A percentile compares a stretch with the other conserved stretches of the same genome.
Evolutionary conservation across 2,329 filamentous ascomycete species (phyloP).

Genomic region (Paracoccidioides brasiliensis): DNA sequence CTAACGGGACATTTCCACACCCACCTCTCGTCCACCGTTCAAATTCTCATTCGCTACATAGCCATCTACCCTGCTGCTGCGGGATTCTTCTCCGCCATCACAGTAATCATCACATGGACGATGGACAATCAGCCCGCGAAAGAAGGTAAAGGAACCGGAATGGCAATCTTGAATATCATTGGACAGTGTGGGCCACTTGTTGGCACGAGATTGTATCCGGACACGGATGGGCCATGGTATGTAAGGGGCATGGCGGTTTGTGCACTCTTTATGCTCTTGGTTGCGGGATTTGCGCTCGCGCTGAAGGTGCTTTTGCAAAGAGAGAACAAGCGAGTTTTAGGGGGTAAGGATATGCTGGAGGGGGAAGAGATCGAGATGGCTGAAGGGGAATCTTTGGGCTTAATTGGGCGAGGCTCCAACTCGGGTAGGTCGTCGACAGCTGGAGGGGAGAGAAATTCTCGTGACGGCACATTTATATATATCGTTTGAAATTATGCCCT

Average conservation of each 20-base stretch:
- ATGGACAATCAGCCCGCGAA: slow-evolving; percentile 70
- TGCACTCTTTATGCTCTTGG: slow-evolving; percentile 48
- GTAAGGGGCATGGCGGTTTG: slow-evolving; percentile 50
- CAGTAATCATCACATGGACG: slow-evolving; percentile 74
- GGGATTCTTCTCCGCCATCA: slow-evolving; percentile 75
- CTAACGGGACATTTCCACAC: slow-evolving; percentile 36
- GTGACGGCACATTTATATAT: slow-evolving; percentile 8
- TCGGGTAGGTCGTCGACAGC: not conserved
- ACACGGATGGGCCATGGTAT: slow-evolving; percentile 47
- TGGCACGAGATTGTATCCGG: slow-evolving; percentile 53
- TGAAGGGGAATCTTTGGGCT: slow-evolving; percentile 6
- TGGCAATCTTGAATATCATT: slow-evolving; percentile 68
- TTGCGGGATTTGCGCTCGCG: slow-evolving; percentile 42
- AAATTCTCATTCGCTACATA: slow-evolving; percentile 46
- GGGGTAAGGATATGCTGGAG: slow-evolving; percentile 18
- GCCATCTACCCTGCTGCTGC: slow-evolving; percentile 65
- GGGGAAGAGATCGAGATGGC: slow-evolving; percentile 11
- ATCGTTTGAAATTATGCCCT: slow-evolving; percentile 5
- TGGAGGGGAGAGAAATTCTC: slow-evolving; percentile 3
- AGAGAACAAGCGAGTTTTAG: slow-evolving; percentile 37
- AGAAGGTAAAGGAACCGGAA: slow-evolving; percentile 58
- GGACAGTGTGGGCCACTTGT: slow-evolving; percentile 67
- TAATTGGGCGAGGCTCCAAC: slow-evolving; percentile 7
- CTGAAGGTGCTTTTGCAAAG: slow-evolving; percentile 43
- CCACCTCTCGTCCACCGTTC: slow-evolving; percentile 19